Base-by-base conservation (phyloP, 2,329 filamentous ascomycete species). In the Moelleriella libera region DNA sequence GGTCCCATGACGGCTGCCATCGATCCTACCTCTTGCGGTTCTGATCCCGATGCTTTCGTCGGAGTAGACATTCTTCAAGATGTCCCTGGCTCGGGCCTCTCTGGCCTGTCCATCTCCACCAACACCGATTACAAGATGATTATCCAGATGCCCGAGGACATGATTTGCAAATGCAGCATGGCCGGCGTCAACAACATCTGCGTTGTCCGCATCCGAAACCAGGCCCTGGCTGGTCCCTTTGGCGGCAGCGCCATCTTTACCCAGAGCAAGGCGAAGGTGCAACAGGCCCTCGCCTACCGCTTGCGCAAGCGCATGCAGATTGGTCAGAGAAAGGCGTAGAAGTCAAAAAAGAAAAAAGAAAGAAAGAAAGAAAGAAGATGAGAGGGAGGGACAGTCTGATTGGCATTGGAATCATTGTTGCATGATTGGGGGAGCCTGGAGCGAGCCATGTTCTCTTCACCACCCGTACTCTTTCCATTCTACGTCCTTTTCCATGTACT, bases 111-210 rank as follows among this genome's bases (percentile, higher is more conserved):
- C 2, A 65, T 68, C 21, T 76, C 78, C 40, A 70, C 71, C 45
- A 78, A 71, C 57, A 81, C 71, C 55, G 80, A 84, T 54, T 85
- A 82, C 67, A 75, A 75, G 45, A 64, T 84, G 56, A 74, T 71
- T 51, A 72, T 83, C 48, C 71, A 80, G 62, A 82, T 84, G 75
- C 80, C 81, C 28, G 51, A 59, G n/a, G 81, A 80, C 47, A 83
- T 82, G 78, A 81, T 76, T 30, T 85, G 81, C 63, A 68, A 73
- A 30, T 81, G 70, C 48, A 68, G 67, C 42, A 75, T 74, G 6
- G 80, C 71, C 46, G 78, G 76, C 30, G 79, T 71, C 11, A 55
- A 67, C 50, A 78, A 79, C 55, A 76, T 82, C 54, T 82, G 78
- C 64, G 60, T 82, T 46, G 76, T 78, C 30, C 72, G 76, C 50